Base-by-base conservation (phyloP, 805 yeast genomes). In the Suhomyces sp. region DNA sequence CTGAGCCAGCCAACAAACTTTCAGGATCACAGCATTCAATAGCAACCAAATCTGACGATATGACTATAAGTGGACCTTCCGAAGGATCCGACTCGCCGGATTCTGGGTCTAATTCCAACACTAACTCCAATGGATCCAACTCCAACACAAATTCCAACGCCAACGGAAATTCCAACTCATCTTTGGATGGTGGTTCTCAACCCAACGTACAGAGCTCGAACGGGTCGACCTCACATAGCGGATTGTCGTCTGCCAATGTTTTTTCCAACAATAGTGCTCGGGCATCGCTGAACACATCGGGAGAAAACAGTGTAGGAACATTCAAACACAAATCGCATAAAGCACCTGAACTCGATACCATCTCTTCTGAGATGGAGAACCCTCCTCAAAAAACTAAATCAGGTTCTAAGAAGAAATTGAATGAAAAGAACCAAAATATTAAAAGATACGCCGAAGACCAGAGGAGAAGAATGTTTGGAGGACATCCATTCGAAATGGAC, bases 401-500 rank as follows among this genome's bases (percentile, higher is more conserved):
- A 33, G 21, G 35, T 5, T n/a, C 40, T 4, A 13, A 22, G 44
- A 35, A 20, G 35, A 53, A 37, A 3, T 44, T 39, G 24, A 21
- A 31, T 7, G 47, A 31, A 8, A 19, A 33, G 37, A 15, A 37
- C 46, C 29, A 49, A 12, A 53, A 51, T 43, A 51, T 53, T 46
- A 57, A 51, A 39, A 51, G 46, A 29, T 60, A 55, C 40, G 56
- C 63, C 9, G 54, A 56, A 40, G 64, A 61, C 45, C 64, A 61
- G 54, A 55, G 63, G 29, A 50, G 50, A 33, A 52, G 64, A 48
- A 53, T 57, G 7, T 60, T 61, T 53, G 65, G 63, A 15, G 48
- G 27, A 3, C 47, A 52, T 9, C 55, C 48, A 15, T 20, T 25
- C 13, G 45, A 25, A 13, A 19, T 31, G 10, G 24, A 37, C 25